A percentile compares a stretch with the other conserved stretches of the same genome.
Conservation (phyloP, 208 protist genomes). For the Kentomonas sorsogonicus region DNA sequence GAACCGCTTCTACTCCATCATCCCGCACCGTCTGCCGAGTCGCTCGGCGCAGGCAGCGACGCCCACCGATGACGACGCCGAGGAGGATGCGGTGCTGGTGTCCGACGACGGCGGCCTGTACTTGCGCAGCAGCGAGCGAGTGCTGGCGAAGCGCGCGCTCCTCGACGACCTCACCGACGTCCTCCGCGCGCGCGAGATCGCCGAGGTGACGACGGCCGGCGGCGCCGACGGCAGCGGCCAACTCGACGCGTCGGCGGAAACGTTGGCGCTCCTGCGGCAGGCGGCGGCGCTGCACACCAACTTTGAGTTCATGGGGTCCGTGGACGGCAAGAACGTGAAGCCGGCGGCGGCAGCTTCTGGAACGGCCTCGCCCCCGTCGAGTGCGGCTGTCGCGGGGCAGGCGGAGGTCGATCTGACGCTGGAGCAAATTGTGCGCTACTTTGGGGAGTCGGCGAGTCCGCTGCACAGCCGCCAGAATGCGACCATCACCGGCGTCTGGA, state of each 20-base stretch:
- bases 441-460: no score
- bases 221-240: conserved; percentile 79
- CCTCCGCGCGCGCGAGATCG: conserved; percentile 80
- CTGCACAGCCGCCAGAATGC: no score
- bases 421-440: no score
- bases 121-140: conserved; percentile 18
- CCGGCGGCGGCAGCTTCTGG: conserved; percentile 36
- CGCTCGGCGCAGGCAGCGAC: conserved; percentile 17
- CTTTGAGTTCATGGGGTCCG: conserved; percentile 87
- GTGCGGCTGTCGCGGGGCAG: conserved; percentile 74
- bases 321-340: conserved; percentile 88
- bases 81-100: no score
- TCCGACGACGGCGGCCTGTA: no score
- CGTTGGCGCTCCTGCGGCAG: conserved; percentile 87
- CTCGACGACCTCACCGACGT: conserved; percentile 85
- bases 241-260: conserved; percentile 51
- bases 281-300: conserved; percentile 94
- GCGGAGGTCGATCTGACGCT: no score
- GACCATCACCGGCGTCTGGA: no score
- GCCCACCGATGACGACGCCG: conserved; percentile 9
- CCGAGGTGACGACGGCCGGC: conserved; percentile 79
- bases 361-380: conserved; percentile 60
- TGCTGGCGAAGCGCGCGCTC: conserved; percentile 38
- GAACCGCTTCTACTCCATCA: background rate
- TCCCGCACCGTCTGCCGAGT: conserved; percentile 32